Base-by-base conservation (phyloP, 176 grass and related monocot species). In the Cymbopogon citratus region DNA sequence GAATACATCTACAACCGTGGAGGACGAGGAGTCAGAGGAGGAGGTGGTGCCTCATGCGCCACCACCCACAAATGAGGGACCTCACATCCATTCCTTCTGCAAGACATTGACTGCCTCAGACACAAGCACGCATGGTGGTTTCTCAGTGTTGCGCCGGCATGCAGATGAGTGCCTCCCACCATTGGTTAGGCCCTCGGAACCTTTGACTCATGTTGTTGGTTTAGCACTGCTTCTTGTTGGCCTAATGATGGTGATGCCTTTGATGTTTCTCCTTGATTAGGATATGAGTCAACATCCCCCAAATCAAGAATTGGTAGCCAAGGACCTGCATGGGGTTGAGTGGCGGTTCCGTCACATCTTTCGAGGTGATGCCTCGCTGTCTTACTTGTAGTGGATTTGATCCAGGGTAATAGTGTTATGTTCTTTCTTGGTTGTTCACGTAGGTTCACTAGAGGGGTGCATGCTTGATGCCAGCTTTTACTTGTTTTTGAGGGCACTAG, bases 311-410 rank as follows among this genome's bases (percentile, higher is more conserved):
- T 78, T 97, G 59, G 86, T 85, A 44, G 90, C 94, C n/a, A 92
- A 90, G 83, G 94, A 97, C 81, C 86, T 97, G 80, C 92, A 94
- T 88, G 64, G 89, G 11, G 43, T 89, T 1, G 92, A 97, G 46
- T 97, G 94, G 94, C 90, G 78, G 31, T 97, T 97, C 79, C 94
- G 94, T 51, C 94, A 97, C 84, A 97, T 97, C 71, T 97, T 94
- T 75, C 92, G 94, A 65, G 94, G 94, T 97, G 62, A 67, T 64
- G 25, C 69, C 66, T 87, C 73, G 48, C 24, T 18, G 43, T 78
- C 27, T 15, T 81, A 28, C 60, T 66, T 21, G 18, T 52, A 40
- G n/a, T 65, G 13, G 35, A 83, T 74, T 57, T 79, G 2, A 73
- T 35, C 75, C 61, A 36, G 40, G 46, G 31, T 60, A 45, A 57